Evolutionary conservation across 805 yeast genomes (phyloP).

Genomic region (Priceomyces haplophilus): DNA sequence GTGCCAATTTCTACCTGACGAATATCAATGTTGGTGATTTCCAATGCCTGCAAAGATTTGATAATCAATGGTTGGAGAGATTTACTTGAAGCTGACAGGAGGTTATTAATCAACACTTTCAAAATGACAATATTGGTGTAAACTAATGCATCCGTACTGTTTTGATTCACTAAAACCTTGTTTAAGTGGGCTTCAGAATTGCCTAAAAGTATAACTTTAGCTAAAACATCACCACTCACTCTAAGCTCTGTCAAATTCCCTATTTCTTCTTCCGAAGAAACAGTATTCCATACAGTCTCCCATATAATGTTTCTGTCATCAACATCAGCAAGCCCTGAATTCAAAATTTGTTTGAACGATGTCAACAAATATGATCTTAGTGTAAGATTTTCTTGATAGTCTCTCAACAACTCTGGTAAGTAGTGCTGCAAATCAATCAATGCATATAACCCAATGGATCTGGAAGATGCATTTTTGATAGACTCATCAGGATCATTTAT

Average conservation of each 20-base stretch:
- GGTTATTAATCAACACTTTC: constrained; percentile 26
- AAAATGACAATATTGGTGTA: constrained; percentile 34
- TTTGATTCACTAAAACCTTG: constrained; percentile 10
- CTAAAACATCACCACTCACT: constrained; percentile 34
- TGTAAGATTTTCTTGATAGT: constrained; percentile 10
- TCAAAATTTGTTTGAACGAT: constrained; percentile 20
- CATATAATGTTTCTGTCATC: constrained; percentile 22
- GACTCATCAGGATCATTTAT: constrained; percentile 31
- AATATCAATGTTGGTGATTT: constrained; percentile 43
- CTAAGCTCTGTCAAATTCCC: constrained; percentile 20
- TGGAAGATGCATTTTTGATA: constrained; percentile 47
- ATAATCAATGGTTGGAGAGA: constrained; percentile 14
- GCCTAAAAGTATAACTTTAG: constrained; percentile 20
- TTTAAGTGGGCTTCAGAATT: constrained; percentile 10
- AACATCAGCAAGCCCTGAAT: constrained; percentile 10
- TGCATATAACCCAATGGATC: constrained; percentile 50
- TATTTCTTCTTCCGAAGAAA: constrained; percentile 5
- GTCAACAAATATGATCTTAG: constrained; percentile 14
- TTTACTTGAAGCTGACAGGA: constrained; percentile 12
- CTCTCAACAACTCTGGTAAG: constrained; percentile 36
- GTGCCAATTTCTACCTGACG: constrained; percentile 61
- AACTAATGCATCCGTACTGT: constrained; percentile 15
- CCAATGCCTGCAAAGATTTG: constrained; percentile 20
- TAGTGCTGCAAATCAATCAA: constrained; percentile 36
- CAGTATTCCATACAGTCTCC: constrained; percentile 18